Evolutionary conservation across 352 stramenopile genomes (phyloP), one percentile per base, ranked within the genome.

Genomic region (Globisporangium carolinianum): DNA sequence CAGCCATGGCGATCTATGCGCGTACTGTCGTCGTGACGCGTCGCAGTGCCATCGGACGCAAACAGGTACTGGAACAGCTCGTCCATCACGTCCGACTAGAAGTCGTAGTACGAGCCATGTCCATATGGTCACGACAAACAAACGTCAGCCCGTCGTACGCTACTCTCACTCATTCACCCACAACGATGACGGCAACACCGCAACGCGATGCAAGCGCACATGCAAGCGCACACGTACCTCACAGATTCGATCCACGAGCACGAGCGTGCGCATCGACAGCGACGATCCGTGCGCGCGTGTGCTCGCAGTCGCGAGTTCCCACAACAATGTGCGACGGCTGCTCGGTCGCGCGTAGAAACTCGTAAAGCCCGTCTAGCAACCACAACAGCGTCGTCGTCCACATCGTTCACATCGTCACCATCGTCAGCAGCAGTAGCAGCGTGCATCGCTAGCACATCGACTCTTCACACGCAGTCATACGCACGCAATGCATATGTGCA

Each of bases 321-420:
- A 72, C 14, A 75, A 42, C 11, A 76, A 35, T 15, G 17, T 35
- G 1, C 62, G 58, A 9, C 68, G 63, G 11, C 15, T 37, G 4
- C n/a, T 8, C 6, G 54, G n/a, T 2, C 43, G 51, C 0, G 73
- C 73, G 47, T 84, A 86, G 58, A 87, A 87, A 15, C 58, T 42
- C 12, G 46, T 50, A 48, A 87, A 87, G 12, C 76, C 75, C 51
- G 82, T 68, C 75, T 86, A 50, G 4, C 46, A 35, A 14, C 12
- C 8, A 45, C n/a, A 11, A 24, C 14, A 48, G 7, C 5, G 38
- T 18, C 5, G 36, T 2, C 24, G 24, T 24, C 24, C 24, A 24
- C 24, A 43, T 43, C 38, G 38, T 43, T 43, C 38, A 10, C 6
- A 43, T 43, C 39, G 39, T 2, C 51, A 35, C n/a, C 17, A 18